Evolutionary conservation across 2,329 filamentous ascomycete genomes (phyloP).

Genomic region (Xylariaceae sp.): DNA sequence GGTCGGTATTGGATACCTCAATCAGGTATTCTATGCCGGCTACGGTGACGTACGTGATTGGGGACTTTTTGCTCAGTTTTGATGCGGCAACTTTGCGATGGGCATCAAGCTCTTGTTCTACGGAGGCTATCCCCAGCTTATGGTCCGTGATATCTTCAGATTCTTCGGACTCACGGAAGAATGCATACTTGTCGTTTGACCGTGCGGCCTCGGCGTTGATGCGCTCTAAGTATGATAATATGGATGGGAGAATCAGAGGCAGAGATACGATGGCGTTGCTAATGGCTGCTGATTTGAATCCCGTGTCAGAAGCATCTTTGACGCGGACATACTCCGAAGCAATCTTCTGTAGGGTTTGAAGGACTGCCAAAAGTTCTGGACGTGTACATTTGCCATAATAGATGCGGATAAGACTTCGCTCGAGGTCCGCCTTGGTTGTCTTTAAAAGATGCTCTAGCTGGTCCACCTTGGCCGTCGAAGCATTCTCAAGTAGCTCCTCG

Average conservation of each 20-base stretch:
- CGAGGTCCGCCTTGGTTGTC: constrained; percentile 74
- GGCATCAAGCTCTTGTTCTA: constrained; percentile 81
- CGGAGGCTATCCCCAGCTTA: constrained; percentile 84
- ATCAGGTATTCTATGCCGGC: constrained; percentile 92
- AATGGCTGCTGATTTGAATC: constrained; percentile 69
- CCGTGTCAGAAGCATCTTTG: constrained; percentile 60
- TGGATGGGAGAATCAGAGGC: constrained; percentile 68
- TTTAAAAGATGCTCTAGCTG: constrained; percentile 68
- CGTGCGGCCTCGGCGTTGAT: constrained; percentile 83
- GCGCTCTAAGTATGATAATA: constrained; percentile 72
- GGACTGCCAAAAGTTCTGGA: constrained; percentile 76
- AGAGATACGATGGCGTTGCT: constrained; percentile 69
- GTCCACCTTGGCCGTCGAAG: constrained; percentile 65
- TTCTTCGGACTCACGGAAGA: constrained; percentile 84
- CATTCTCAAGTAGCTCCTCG: constrained; percentile 72
- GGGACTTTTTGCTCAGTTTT: constrained; percentile 65
- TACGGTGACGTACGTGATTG: constrained; percentile 75
- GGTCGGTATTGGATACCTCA: constrained; percentile 76
- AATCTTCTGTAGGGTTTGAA: constrained; percentile 82
- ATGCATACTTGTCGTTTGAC: constrained; percentile 86
- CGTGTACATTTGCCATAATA: constrained; percentile 96
- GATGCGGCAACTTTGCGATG: constrained; percentile 69
- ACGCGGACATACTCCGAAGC: constrained; percentile 70
- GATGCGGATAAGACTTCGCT: constrained; percentile 88
- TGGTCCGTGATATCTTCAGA: constrained; percentile 85